A percentile compares a stretch with the other conserved stretches of the same genome.
These are phyloP conservation scores for Schoenoplectus tabernaemontani DNA, from an alignment of 202 grass and related monocot species.

Conservation along the genomic window DNA sequence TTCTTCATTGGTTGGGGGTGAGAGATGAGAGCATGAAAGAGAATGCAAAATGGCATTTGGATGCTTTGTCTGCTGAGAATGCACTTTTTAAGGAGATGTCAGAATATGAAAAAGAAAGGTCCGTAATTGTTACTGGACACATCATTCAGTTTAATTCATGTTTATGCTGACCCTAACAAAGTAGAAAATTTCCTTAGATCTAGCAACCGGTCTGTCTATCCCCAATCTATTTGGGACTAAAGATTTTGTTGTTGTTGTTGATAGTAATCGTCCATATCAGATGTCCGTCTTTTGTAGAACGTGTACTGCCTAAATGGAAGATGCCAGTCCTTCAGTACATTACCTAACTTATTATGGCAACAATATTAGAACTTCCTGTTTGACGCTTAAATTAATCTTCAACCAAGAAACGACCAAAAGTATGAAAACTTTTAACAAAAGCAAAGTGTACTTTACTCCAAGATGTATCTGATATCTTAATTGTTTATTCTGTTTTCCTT, in stretches of 20 bases:
- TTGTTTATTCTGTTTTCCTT: conserved; percentile 1
- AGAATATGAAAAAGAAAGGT: conserved; percentile 63
- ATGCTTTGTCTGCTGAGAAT: conserved; percentile 61
- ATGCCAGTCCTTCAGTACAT: not conserved
- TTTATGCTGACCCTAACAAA: not conserved
- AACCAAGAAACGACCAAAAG: not conserved
- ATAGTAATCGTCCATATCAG: conserved; percentile 6
- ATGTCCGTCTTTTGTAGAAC: conserved; percentile 8
- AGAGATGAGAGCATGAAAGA: conserved; percentile 24
- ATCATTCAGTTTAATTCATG: not conserved
- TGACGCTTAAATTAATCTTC: not conserved
- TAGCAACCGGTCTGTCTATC: not conserved
- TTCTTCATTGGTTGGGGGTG: conserved; percentile 38
- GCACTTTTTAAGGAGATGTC: conserved; percentile 65
- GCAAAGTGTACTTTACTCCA: not conserved
- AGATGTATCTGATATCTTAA: not conserved
- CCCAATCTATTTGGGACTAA: no score
- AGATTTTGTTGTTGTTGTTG: no score
- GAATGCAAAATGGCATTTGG: conserved; percentile 62
- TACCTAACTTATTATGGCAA: conserved; percentile 4
- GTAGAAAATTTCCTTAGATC: not conserved
- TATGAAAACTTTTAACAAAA: not conserved
- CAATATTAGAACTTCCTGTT: not conserved
- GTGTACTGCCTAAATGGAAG: not conserved
- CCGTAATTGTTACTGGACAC: not conserved